Percentiles rank a stretch among this genome's conserved stretches.
Conservation (phyloP, 176 grass and related monocot genomes). For the barley (Hordeum vulgare) region DNA sequence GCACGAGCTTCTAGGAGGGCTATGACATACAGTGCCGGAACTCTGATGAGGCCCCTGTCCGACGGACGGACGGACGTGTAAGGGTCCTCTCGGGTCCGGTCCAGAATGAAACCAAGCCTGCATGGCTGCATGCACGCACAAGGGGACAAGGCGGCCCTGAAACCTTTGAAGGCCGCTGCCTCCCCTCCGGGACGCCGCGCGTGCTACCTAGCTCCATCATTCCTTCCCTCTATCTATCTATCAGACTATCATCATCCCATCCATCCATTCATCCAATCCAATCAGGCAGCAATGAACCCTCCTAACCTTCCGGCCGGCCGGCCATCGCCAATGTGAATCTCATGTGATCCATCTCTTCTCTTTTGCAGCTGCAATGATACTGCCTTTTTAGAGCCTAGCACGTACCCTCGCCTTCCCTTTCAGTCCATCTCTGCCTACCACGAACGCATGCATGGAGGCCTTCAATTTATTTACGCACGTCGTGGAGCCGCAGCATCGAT, state of each 20-base stretch:
- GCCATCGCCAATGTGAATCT: neutral
- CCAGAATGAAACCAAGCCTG: neutral
- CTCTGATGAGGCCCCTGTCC: neutral
- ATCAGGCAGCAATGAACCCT: neutral
- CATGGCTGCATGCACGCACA: neutral
- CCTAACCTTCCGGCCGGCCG: neutral
- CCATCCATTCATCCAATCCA: neutral
- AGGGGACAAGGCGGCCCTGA: constrained; percentile 30
- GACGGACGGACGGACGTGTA: neutral
- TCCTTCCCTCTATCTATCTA: too few relatives aligned
- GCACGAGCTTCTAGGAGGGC: neutral
- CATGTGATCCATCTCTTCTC: constrained; percentile 8
- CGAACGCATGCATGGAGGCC: neutral
- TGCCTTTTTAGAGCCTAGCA: constrained; percentile 8
- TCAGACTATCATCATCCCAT: neutral
- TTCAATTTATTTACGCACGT: neutral
- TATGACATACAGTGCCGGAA: constrained; percentile 1
- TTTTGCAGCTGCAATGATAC: neutral
- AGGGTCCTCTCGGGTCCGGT: too few relatives aligned
- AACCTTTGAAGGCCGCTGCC: constrained; percentile 35
- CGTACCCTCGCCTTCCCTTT: neutral
- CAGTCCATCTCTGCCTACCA: neutral
- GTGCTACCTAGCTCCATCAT: neutral
- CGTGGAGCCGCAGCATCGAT: neutral
- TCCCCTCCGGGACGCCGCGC: constrained; percentile 29